A percentile compares a stretch with the other conserved stretches of the same genome.
These are phyloP conservation scores for Mortierella claussenii DNA, from an alignment of 192 early-diverging fungal genomes.

Conservation along the genomic window DNA sequence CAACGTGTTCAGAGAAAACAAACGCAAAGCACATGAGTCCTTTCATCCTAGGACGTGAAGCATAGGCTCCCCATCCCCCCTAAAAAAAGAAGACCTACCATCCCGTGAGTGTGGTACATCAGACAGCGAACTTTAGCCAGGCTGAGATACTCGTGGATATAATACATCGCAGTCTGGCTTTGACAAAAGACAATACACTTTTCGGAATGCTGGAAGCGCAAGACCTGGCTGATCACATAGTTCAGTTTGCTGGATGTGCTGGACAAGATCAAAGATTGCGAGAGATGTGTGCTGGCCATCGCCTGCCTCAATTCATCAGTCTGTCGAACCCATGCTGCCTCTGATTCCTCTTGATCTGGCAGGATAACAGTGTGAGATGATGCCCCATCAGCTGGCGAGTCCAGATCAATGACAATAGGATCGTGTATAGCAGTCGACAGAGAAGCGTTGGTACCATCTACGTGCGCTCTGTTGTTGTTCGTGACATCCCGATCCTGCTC, in stretches of 20 bases:
- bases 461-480: no score
- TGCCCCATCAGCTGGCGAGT: no score
- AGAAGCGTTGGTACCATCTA: background rate
- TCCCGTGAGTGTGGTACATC: constrained; percentile 60
- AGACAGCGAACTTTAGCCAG: constrained; percentile 63
- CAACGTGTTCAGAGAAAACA: no score
- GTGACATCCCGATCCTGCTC: background rate
- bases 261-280: constrained; percentile 28
- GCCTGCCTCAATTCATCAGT: background rate
- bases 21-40: background rate
- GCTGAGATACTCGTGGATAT: constrained; percentile 59
- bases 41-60: no score
- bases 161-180: constrained; percentile 61
- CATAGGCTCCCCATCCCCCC: no score
- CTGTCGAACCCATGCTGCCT: no score
- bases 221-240: constrained; percentile 60
- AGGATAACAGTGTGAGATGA: no score
- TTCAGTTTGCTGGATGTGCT: constrained; percentile 67
- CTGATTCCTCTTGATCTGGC: no score
- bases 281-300: constrained; percentile 5
- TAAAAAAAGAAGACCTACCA: constrained; percentile 46
- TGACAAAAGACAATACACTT: constrained; percentile 74
- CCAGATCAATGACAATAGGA: constrained; percentile 7
- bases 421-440: background rate
- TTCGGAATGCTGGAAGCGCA: constrained; percentile 46